Evolutionary conservation across 176 grass and related monocot genomes (phyloP).

Genomic region (Areca catechu): DNA sequence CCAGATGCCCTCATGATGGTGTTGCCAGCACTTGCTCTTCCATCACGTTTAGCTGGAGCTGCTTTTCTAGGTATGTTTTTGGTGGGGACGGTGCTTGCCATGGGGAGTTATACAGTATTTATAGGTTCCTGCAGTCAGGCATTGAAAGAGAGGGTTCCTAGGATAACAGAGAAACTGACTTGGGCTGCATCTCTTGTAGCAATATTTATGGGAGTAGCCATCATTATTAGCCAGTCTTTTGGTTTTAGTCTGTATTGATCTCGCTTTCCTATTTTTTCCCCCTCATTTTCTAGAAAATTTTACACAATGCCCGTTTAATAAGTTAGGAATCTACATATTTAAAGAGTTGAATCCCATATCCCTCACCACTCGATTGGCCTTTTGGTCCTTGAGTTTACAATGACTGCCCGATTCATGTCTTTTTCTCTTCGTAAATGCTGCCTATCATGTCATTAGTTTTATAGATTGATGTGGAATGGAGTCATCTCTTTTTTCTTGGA

Average conservation of each 20-base stretch:
- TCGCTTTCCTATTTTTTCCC: not conserved
- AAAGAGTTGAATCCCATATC: too few relatives aligned
- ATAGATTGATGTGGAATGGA: too few relatives aligned
- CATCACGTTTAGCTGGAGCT: slow-evolving; percentile 72
- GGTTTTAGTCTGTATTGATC: slow-evolving; percentile 81
- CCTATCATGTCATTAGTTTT: too few relatives aligned
- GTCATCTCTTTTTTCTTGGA: too few relatives aligned
- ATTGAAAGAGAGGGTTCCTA: slow-evolving; percentile 76
- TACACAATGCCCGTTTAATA: too few relatives aligned
- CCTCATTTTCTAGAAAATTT: not conserved
- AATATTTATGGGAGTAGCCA: slow-evolving; percentile 72
- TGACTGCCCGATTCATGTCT: too few relatives aligned
- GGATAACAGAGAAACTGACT: slow-evolving; percentile 93
- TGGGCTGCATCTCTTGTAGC: slow-evolving; percentile 91
- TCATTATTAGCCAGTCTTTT: slow-evolving; percentile 73
- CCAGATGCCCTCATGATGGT: slow-evolving; percentile 88
- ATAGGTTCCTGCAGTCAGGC: slow-evolving; percentile 90
- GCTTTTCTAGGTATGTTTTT: slow-evolving; percentile 89
- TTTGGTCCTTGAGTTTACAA: too few relatives aligned
- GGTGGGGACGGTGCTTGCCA: slow-evolving; percentile 76
- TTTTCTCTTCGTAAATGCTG: too few relatives aligned
- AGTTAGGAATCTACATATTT: too few relatives aligned
- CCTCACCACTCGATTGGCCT: too few relatives aligned
- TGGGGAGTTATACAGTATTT: slow-evolving; percentile 93
- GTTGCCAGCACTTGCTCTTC: slow-evolving; percentile 72